Base-by-base conservation (phyloP, 1,284 basidiomycete species). In the Ceratobasidium papillatum region DNA sequence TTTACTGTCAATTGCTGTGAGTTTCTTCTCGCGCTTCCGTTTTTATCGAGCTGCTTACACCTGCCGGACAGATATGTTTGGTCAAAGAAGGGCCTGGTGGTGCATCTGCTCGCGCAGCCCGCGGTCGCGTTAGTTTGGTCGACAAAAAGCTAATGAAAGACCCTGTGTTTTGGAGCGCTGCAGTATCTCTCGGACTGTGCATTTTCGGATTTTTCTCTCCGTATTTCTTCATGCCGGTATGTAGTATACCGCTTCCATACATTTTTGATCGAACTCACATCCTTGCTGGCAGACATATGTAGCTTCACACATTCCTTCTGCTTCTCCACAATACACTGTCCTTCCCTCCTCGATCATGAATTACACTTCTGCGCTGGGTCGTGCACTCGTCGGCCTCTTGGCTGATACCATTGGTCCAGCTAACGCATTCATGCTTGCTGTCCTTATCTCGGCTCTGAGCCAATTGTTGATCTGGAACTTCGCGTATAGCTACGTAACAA, bases 401-500 rank as follows among this genome's bases (percentile, higher is more conserved):
- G 77, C 78, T 1, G 79, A 80, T 71, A 64, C 68, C 17, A 75
- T 79, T 19, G 79, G 79, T 30, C 74, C 76, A 14, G 75, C 77
- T 43, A 79, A 80, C 49, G 78, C 79, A 36, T 76, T 79, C n/a
- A 75, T 79, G 36, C 49, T 78, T 49, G 71, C 76, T 25, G 72
- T 79, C 54, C 38, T 76, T 49, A 76, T 80, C 38, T 76, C 77
- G 7, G 77, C 77, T 1, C 30, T 78, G 3, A 63, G 77, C 2
- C 79, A 80, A 71, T 74, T 79, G 11, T 59, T 79, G 27, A 75
- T 77, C 19, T 80, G 79, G 79, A 79, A 80, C 52, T 78, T 79
- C 27, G 79, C 78, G 14, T 77, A 77, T 56, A 77, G 49, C 36
- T 79, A 77, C 41, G 75, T 74, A 9, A 75, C 66, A 12, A 78